A percentile compares a stretch with the other conserved stretches of the same genome.
Conservation (phyloP, 768 basidiomycete genomes). For the Pleurotus tuoliensis region DNA sequence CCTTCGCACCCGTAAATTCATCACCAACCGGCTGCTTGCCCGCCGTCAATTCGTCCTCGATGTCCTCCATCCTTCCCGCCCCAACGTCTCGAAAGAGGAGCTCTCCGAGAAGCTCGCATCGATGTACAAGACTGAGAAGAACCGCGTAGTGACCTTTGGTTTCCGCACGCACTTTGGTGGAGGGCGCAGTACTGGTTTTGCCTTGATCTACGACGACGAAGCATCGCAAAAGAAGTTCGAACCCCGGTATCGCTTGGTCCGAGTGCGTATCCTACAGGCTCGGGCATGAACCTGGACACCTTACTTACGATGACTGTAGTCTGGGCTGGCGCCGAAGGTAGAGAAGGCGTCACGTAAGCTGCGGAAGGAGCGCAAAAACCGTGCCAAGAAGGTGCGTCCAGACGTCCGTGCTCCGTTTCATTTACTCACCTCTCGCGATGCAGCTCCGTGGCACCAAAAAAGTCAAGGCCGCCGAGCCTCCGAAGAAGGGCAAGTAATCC, state of each 20-base stretch:
- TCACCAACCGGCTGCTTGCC: constrained; percentile 95
- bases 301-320: constrained; percentile 34
- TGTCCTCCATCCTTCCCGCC: constrained; percentile 90
- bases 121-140: constrained; percentile 91
- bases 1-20: constrained; percentile 97
- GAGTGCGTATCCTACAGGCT: constrained; percentile 53
- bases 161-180: constrained; percentile 97
- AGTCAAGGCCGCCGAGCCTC: constrained; percentile 84
- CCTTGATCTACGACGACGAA: constrained; percentile 96
- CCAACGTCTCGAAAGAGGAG: constrained; percentile 91
- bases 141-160: constrained; percentile 90
- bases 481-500: constrained; percentile 88
- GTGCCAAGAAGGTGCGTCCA: constrained; percentile 88
- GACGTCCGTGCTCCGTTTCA: not conserved
- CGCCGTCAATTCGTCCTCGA: constrained; percentile 96
- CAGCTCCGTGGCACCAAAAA: constrained; percentile 96
- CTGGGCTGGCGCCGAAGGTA: constrained; percentile 68
- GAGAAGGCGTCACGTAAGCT: constrained; percentile 94
- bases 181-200: constrained; percentile 95
- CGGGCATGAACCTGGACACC: not conserved
- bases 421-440: not conserved
- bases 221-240: constrained; percentile 95
- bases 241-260: constrained; percentile 90
- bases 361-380: constrained; percentile 99
- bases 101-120: constrained; percentile 88